Conservation (phyloP, 164 flowering plant species). For the Berberis vulgaris region DNA sequence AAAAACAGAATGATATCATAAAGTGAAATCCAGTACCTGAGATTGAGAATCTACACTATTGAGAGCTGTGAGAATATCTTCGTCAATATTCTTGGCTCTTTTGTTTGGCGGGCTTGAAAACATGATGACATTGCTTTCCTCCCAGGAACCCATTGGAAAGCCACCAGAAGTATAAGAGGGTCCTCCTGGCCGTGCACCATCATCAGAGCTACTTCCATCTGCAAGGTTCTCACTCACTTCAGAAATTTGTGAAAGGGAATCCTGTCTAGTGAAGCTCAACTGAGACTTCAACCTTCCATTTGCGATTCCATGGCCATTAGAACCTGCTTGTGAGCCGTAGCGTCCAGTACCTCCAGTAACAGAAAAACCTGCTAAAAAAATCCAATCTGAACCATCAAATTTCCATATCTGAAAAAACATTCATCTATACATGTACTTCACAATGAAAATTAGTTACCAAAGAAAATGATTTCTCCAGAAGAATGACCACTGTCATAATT, state of each 20-base stretch:
- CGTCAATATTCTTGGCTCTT: conserved; percentile 29
- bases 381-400: too few relatives aligned
- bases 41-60: conserved; percentile 40
- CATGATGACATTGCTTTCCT: conserved; percentile 37
- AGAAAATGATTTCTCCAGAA: too few relatives aligned
- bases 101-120: conserved; percentile 46
- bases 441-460: too few relatives aligned
- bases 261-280: conserved; percentile 69
- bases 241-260: conserved; percentile 64
- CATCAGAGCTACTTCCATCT: conserved; percentile 28
- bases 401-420: too few relatives aligned
- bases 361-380: conserved; percentile 32
- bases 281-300: conserved; percentile 49
- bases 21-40: conserved; percentile 21
- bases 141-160: conserved; percentile 54
- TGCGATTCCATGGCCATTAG: conserved; percentile 28
- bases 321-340: conserved; percentile 25
- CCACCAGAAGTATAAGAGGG: conserved; percentile 35
- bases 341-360: conserved; percentile 33
- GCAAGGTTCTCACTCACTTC: conserved; percentile 39
- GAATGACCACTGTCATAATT: too few relatives aligned
- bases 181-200: conserved; percentile 21
- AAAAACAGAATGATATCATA: background rate
- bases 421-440: too few relatives aligned
- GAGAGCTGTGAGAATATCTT: conserved; percentile 27